Evolutionary conservation across 805 yeast species (phyloP).

Genomic region (Starmerella asiatica): DNA sequence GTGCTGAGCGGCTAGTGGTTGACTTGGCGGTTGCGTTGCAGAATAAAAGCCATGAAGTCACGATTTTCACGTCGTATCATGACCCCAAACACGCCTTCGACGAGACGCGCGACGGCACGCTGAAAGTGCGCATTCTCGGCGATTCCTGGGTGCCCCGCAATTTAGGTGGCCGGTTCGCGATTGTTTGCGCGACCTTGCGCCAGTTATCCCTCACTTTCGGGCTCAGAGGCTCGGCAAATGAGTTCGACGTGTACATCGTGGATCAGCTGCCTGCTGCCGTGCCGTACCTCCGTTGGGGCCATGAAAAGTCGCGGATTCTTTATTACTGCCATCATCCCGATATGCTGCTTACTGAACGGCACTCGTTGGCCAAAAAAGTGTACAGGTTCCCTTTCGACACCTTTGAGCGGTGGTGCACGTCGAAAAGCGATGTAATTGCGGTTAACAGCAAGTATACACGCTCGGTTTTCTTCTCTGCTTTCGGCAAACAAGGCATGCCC

Average conservation of each 20-base stretch:
- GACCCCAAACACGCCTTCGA: conserved; percentile 81
- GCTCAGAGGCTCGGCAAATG: conserved; percentile 28
- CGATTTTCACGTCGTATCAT: conserved; percentile 79
- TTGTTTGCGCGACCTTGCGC: conserved; percentile 69
- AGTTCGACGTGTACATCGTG: conserved; percentile 60
- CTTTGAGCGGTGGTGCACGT: conserved; percentile 71
- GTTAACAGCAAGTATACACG: conserved; percentile 84
- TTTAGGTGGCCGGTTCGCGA: conserved; percentile 52
- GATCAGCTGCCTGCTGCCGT: conserved; percentile 81
- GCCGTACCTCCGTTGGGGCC: conserved; percentile 43
- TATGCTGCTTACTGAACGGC: conserved; percentile 52
- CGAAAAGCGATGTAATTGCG: conserved; percentile 60
- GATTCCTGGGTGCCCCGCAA: conserved; percentile 65
- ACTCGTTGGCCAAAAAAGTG: conserved; percentile 39
- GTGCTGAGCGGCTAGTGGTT: conserved; percentile 94
- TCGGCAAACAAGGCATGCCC: conserved; percentile 27
- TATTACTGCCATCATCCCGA: conserved; percentile 98
- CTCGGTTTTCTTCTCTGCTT: conserved; percentile 51
- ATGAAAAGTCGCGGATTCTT: conserved; percentile 37
- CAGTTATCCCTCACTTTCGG: conserved; percentile 52
- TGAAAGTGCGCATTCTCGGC: conserved; percentile 63
- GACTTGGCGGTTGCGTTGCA: conserved; percentile 89
- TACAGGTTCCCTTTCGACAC: conserved; percentile 75
- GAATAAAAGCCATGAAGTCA: conserved; percentile 46
- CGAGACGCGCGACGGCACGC: conserved; percentile 48